Conservation (phyloP, 768 basidiomycete genomes). For the Cytidiella melzeri region DNA sequence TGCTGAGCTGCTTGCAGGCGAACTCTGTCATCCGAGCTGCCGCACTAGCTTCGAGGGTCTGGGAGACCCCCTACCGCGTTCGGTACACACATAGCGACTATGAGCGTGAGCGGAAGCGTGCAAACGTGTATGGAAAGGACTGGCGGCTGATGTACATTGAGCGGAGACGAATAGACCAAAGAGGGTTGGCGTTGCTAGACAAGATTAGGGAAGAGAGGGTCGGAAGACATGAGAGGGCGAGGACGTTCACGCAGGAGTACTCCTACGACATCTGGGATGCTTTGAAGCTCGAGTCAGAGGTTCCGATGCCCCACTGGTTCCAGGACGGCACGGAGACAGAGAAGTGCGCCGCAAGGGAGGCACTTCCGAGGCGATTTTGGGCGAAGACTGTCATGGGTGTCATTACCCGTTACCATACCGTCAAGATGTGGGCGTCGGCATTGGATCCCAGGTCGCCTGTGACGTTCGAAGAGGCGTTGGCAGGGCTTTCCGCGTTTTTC, state of each 20-base stretch:
- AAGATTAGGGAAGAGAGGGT: constrained; percentile 31
- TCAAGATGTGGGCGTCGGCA: constrained; percentile 3
- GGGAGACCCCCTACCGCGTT: constrained; percentile 46
- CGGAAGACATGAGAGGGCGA: constrained; percentile 35
- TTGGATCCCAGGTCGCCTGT: neutral
- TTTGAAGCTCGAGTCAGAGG: constrained; percentile 34
- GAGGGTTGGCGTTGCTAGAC: constrained; percentile 36
- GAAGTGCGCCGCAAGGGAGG: constrained; percentile 8
- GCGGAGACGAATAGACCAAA: constrained; percentile 38
- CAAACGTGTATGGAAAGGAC: constrained; percentile 25
- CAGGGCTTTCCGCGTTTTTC: constrained; percentile 48
- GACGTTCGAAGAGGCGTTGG: constrained; percentile 40
- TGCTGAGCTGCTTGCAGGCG: constrained; percentile 35
- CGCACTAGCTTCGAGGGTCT: constrained; percentile 35
- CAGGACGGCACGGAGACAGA: constrained; percentile 2
- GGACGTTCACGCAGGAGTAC: constrained; percentile 32
- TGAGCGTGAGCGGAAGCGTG: constrained; percentile 31
- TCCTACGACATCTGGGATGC: constrained; percentile 54
- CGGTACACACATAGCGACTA: constrained; percentile 41
- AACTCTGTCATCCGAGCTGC: constrained; percentile 39
- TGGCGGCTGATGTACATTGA: constrained; percentile 43
- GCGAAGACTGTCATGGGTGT: constrained; percentile 9
- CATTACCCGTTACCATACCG: constrained; percentile 5
- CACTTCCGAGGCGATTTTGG: constrained; percentile 13
- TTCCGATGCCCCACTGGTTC: constrained; percentile 30